A percentile compares a stretch with the other conserved stretches of the same genome.
These are phyloP conservation scores for Penicillium robsamsonii DNA, from an alignment of 495 filamentous ascomycete genomes.

Conservation along the genomic window DNA sequence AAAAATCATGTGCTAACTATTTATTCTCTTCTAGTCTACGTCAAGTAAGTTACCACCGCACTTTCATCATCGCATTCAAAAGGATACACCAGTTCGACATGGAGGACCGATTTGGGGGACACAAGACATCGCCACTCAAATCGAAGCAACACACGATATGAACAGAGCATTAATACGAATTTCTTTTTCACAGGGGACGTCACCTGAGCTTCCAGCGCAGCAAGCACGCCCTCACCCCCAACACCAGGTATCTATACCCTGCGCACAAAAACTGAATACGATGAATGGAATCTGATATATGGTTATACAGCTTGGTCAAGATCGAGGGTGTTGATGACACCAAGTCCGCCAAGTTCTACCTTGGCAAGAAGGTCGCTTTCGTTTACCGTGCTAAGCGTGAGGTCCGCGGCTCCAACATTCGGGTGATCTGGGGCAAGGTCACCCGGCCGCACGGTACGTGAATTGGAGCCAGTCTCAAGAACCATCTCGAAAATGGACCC, in stretches of 20 bases:
- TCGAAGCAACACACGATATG: slow-evolving; percentile 11
- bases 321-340: slow-evolving; percentile 93
- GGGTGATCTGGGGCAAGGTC: slow-evolving; percentile 99
- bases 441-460: slow-evolving; percentile 86
- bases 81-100: slow-evolving; percentile 16
- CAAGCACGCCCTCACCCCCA: slow-evolving; percentile 79
- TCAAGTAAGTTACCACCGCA: slow-evolving; percentile 69
- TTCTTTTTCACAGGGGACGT: slow-evolving; percentile 63
- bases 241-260: slow-evolving; percentile 55
- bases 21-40: slow-evolving; percentile 66
- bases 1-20: slow-evolving; percentile 35
- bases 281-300: slow-evolving; percentile 32
- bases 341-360: slow-evolving; percentile 82
- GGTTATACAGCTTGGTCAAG: slow-evolving; percentile 68
- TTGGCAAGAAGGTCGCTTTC: slow-evolving; percentile 95
- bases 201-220: slow-evolving; percentile 93
- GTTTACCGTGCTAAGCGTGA: slow-evolving; percentile 93
- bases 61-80: slow-evolving; percentile 26
- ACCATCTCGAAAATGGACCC: neutral
- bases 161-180: slow-evolving; percentile 37
- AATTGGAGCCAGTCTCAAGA: neutral
- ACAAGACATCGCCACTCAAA: slow-evolving; percentile 1
- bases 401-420: slow-evolving; percentile 92
- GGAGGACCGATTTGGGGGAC: slow-evolving; percentile 15
- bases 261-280: slow-evolving; percentile 15